Percentiles rank a stretch among this genome's conserved stretches.
Evolutionary conservation across 768 basidiomycete genomes (phyloP).

Genomic region (Panaeolus cyanescens): DNA sequence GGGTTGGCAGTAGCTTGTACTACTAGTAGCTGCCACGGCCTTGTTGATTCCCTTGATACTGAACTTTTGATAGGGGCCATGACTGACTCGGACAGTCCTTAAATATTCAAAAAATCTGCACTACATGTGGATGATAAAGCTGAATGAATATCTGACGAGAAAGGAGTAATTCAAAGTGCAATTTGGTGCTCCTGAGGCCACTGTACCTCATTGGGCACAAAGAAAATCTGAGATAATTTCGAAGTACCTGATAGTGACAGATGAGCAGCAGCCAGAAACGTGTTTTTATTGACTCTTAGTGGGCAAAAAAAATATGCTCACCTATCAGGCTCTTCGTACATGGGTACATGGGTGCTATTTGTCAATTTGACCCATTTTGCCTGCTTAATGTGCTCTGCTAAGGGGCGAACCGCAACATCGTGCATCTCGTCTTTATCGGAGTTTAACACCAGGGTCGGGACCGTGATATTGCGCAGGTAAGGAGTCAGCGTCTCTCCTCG

Average conservation of each 20-base stretch:
- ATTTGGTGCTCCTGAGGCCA: no score
- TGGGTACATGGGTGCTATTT: background rate
- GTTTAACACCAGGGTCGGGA: constrained; percentile 22
- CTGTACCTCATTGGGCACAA: no score
- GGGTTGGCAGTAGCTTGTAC: no score
- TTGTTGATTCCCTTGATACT: no score
- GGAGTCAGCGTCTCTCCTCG: constrained; percentile 21
- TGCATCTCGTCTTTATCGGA: constrained; percentile 22
- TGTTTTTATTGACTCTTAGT: constrained; percentile 7
- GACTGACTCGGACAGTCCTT: no score
- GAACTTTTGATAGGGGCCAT: no score
- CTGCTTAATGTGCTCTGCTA: constrained; percentile 15
- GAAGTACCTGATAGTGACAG: background rate
- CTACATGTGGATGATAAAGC: no score
- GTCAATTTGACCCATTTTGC: constrained; percentile 20
- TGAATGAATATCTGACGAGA: no score
- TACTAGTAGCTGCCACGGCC: no score
- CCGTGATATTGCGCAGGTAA: constrained; percentile 19
- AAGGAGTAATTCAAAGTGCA: no score
- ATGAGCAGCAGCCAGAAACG: background rate
- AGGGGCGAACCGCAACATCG: constrained; percentile 17
- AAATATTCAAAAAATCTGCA: no score
- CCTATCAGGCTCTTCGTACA: background rate
- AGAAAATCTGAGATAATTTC: background rate
- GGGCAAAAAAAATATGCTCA: background rate